Base-by-base conservation (phyloP, 495 filamentous ascomycete species). In the Neurospora sp. region DNA sequence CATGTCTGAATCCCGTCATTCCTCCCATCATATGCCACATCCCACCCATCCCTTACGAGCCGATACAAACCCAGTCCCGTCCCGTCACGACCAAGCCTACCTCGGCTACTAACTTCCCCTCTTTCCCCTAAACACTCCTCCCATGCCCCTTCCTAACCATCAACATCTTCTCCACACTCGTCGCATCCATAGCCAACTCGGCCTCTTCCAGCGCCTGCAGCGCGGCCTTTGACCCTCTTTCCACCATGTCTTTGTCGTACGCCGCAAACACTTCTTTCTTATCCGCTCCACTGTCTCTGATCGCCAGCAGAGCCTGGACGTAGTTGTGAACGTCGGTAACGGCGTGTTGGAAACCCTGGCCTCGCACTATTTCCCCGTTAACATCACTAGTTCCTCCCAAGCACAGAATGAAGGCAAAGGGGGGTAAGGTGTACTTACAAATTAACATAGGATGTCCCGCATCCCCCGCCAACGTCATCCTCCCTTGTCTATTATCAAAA, bases 381-480 rank as follows among this genome's bases (percentile, higher is more conserved):
- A n/a, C n/a, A n/a, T n/a, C n/a, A n/a, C n/a, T n/a, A n/a, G n/a
- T n/a, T n/a, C n/a, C n/a, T n/a, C n/a, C n/a, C n/a, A n/a, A n/a
- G n/a, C n/a, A n/a, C n/a, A n/a, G n/a, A n/a, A n/a, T n/a, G n/a
- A n/a, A n/a, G n/a, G n/a, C n/a, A n/a, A n/a, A n/a, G n/a, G n/a
- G n/a, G n/a, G n/a, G n/a, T n/a, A n/a, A n/a, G n/a, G n/a, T n/a
- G n/a, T n/a, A 27, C 27, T 27, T 2, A 27, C 27, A 85, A 71
- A 82, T 82, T 1, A 86, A 83, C 88, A 90, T 89, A 0, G 87
- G 84, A 78, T 90, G 88, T 4, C 86, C 87, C 2, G 88, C 88
- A 78, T 90, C 89, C 2, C 88, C 88, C 0, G 83, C 86, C 44
- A 89, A 73, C 18, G 87, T 88, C 0, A 88, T 80, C 14, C 82